Conservation (phyloP, 2,329 filamentous ascomycete genomes). For the Xylariaceae sp. region DNA sequence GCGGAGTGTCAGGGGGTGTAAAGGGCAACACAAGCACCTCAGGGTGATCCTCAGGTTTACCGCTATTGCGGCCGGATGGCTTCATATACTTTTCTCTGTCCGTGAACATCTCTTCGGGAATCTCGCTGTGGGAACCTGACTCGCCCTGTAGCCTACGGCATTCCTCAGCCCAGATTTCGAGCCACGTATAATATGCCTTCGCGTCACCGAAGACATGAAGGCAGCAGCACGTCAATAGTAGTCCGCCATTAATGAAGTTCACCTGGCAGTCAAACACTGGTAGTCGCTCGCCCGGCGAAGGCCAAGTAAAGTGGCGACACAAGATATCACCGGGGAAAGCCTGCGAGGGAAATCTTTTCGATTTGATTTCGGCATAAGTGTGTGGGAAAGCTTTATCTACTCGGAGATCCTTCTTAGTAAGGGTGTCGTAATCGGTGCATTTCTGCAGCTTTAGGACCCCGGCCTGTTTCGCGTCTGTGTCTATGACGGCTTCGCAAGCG, state of each 20-base stretch:
- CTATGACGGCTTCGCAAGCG: slow-evolving; percentile 31
- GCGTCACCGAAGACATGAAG: slow-evolving; percentile 35
- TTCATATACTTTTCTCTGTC: slow-evolving; percentile 30
- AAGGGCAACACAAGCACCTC: slow-evolving; percentile 31
- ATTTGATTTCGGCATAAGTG: slow-evolving; percentile 25
- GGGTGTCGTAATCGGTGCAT: slow-evolving; percentile 22
- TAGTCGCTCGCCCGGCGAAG: slow-evolving; percentile 21
- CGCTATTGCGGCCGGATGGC: slow-evolving; percentile 27
- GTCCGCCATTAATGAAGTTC: slow-evolving; percentile 30
- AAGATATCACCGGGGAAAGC: slow-evolving; percentile 22
- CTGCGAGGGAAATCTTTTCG: slow-evolving; percentile 24
- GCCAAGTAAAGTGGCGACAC: slow-evolving; percentile 27
- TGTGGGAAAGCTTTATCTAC: slow-evolving; percentile 21
- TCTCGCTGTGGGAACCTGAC: slow-evolving; percentile 19
- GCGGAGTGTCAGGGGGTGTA: slow-evolving; percentile 27
- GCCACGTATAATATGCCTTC: slow-evolving; percentile 30
- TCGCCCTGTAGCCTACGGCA: slow-evolving; percentile 30
- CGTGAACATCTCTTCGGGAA: slow-evolving; percentile 27
- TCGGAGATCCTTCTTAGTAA: slow-evolving; percentile 27
- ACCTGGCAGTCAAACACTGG: slow-evolving; percentile 23
- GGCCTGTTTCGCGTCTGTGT: slow-evolving; percentile 28
- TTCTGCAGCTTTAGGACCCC: slow-evolving; percentile 32
- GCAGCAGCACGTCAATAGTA: slow-evolving; percentile 26
- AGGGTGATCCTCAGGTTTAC: slow-evolving; percentile 28
- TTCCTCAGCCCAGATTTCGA: slow-evolving; percentile 34